phyloP scores from a whole-genome alignment of 139 green algal species.

The Coccomyxa sp. region DNA sequence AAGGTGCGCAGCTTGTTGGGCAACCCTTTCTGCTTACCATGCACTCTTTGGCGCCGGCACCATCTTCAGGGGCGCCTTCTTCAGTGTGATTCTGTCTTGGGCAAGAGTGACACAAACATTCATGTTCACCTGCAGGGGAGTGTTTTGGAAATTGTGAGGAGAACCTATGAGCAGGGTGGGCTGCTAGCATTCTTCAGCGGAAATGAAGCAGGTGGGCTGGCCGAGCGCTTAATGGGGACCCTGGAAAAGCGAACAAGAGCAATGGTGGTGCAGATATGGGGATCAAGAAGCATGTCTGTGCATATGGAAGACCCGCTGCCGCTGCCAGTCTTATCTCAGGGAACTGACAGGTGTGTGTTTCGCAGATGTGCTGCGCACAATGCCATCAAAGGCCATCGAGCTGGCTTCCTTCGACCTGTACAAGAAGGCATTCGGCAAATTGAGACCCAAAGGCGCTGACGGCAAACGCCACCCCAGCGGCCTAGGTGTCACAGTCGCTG shows the following conservation, averaged over 20 bases:
- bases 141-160: constrained; percentile 1
- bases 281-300: too few species aligned
- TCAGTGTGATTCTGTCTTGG: too few species aligned
- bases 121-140: constrained; percentile 7
- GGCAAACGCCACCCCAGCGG: background rate
- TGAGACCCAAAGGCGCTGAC: background rate
- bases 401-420: constrained; percentile 36
- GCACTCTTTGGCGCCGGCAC: background rate
- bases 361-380: constrained; percentile 35
- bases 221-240: background rate
- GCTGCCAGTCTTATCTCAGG: too few species aligned
- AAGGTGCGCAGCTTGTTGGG: constrained; percentile 8
- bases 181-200: constrained; percentile 22
- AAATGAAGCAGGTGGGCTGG: constrained; percentile 21
- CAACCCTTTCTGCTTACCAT: background rate
- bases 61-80: too few species aligned
- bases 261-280: background rate
- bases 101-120: too few species aligned
- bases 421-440: constrained; percentile 17
- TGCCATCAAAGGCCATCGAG: constrained; percentile 35
- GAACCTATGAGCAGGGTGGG: constrained; percentile 6
- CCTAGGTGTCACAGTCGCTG: constrained; percentile 1
- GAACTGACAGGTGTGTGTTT: background rate
- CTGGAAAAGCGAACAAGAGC: background rate
- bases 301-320: too few species aligned